Evolutionary conservation across 2,329 filamentous ascomycete genomes (phyloP), one percentile per base, ranked within the genome.

Genomic region (Fusarium nodosum): DNA sequence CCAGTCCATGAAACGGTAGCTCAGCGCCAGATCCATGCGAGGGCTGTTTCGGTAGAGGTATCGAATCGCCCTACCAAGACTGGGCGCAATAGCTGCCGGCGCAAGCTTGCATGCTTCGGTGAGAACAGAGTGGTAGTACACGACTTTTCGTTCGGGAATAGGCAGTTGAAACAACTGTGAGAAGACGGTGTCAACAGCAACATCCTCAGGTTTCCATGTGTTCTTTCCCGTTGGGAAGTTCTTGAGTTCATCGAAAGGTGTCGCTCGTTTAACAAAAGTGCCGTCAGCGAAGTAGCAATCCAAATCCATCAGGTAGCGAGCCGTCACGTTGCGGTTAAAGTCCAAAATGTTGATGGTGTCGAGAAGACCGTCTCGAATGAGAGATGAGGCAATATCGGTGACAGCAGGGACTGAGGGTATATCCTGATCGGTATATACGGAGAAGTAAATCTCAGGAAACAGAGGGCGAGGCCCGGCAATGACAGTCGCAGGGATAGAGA

Each of bases 171-270:
- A 93, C 42, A 99, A 85, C 79, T 98, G 95, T 2, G 94, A 97
- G 79, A 99, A 99, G 60, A 98, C 93, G 7, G 95, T 94, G 79
- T 99, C 96, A n/a, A 99, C 93, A 5, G 92, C 93, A 61, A 98
- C 92, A 80, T 99, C 96, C 81, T 99, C 96, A 0, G 96, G 94
- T 80, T 99, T 99, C 95, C 96, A 99, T 0, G 93, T 94, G 16
- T 91, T 88, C 68, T 87, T 86, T 56, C 88, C 86, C 2, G 82
- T 82, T 34, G 89, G 88, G 20, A 91, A 85, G 46, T 90, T 90
- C 34, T 91, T 88, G 50, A 99, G 87, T 75, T 94, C 91, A 78
- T 99, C 96, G 75, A 97, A 97, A 0, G 94, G 90, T 2, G 93
- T 97, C 2, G 93, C 94, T 60, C 96, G 91, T 82, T 97, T 97